Evolutionary conservation across 371 early-diverging fungal species (phyloP), one percentile per base, ranked within the genome.

Genomic region (Rhizomucor pusillus): DNA sequence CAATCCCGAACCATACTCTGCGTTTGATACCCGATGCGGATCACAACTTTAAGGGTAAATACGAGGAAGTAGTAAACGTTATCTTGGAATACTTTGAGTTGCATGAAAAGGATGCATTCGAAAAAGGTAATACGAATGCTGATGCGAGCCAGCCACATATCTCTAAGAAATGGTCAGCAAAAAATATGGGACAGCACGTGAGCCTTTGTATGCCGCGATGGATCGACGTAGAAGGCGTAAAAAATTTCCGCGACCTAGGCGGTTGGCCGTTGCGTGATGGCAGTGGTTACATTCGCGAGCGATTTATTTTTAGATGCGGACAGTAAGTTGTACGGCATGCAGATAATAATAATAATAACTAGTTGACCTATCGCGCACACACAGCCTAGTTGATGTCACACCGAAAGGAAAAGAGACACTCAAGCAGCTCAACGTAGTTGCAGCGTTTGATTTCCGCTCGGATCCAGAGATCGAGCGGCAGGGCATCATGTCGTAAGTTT

Each of bases 211-310:
- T 68, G 2, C 71, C 73, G 25, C 65, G 79, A 9, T 75, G 73
- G 72, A 63, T 80, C 18, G 66, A 79, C 54, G 71, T 85, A 3
- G 79, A 82, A 37, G 86, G 86, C n/a, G 84, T 83, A 1, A 67
- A 62, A 24, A 85, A 85, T 56, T 83, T 85, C 57, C 73, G 86
- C 40, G 84, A 82, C 56, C 67, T 82, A 19, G 86, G 86, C 48
- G 84, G 80, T 1, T 80, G 72, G 69, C 61, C 68, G 4, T n/a
- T 70, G 16, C 63, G 66, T 13, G 65, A 69, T 48, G 72, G 74
- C n/a, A 58, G 41, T 20, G 76, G 70, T n/a, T 75, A 77, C 63
- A 65, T 80, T 40, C 68, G 77, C 6, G 70, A 73, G 48, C 39
- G 80, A 25, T 59, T 47, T 11, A 62, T 77, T 3, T 80, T 75